These are phyloP conservation scores for Alternaria alternata DNA, from an alignment of 2,329 filamentous ascomycete genomes.

Conservation along the genomic window DNA sequence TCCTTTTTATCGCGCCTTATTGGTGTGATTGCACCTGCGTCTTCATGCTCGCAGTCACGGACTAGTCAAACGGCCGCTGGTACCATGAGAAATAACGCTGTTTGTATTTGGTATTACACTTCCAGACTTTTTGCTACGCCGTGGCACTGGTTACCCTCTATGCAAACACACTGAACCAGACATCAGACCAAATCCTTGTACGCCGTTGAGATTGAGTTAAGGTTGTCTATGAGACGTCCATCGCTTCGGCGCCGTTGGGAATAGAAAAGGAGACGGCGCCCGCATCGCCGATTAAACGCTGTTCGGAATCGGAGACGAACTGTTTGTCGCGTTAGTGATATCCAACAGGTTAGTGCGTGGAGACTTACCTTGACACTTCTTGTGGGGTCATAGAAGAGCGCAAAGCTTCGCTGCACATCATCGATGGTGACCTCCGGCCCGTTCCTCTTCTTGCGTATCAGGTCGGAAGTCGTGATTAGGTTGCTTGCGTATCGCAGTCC, in stretches of 20 bases:
- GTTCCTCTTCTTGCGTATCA: constrained; percentile 85
- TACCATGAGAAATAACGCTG: neutral
- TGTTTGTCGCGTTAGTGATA: constrained; percentile 33
- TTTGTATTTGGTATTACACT: constrained; percentile 6
- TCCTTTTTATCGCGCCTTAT: neutral
- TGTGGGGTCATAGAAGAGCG: constrained; percentile 88
- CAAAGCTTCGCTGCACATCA: constrained; percentile 92
- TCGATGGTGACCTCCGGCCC: constrained; percentile 83
- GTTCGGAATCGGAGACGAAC: constrained; percentile 90
- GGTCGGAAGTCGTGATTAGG: constrained; percentile 91
- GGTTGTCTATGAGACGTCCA: constrained; percentile 68
- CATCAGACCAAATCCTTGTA: constrained; percentile 29
- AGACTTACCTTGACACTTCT: constrained; percentile 75
- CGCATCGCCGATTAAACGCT: constrained; percentile 87
- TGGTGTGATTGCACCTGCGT: neutral
- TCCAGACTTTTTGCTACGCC: constrained; percentile 12
- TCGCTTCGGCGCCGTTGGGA: constrained; percentile 67
- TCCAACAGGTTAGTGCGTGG: neutral
- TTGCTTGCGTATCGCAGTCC: constrained; percentile 97
- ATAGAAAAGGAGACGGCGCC: constrained; percentile 76
- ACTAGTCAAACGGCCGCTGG: neutral
- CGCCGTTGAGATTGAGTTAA: constrained; percentile 20
- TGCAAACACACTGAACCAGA: constrained; percentile 33
- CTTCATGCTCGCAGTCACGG: neutral
- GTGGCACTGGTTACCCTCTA: constrained; percentile 5